These are phyloP conservation scores for Arachis stenosperma DNA, from an alignment of 306 rosid genomes.

Conservation along the genomic window DNA sequence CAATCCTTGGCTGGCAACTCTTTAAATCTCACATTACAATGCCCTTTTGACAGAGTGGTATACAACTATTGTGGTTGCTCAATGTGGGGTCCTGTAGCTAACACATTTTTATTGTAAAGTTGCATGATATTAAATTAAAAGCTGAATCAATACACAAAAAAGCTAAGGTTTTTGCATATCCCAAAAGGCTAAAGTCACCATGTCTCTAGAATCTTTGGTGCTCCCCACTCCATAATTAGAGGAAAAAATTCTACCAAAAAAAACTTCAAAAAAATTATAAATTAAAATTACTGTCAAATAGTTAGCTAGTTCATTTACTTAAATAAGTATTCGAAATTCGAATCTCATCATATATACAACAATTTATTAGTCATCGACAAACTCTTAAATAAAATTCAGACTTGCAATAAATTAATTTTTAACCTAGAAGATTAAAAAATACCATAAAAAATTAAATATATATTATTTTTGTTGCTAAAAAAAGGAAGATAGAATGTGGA, in stretches of 20 bases:
- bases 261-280: no score
- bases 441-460: no score
- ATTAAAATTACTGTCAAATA: no score
- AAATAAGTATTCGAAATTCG: no score
- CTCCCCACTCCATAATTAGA: slow-evolving; percentile 30
- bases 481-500: no score
- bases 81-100: neutral
- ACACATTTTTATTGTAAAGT: slow-evolving; percentile 7
- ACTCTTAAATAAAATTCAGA: no score
- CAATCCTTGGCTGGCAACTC: slow-evolving; percentile 8
- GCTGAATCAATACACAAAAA: neutral
- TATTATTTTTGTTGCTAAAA: no score
- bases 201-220: slow-evolving; percentile 17
- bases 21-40: slow-evolving; percentile 25
- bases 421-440: no score
- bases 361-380: no score
- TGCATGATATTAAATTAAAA: slow-evolving; percentile 13
- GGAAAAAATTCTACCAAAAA: neutral
- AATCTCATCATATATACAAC: no score
- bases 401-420: no score
- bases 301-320: no score
- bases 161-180: slow-evolving; percentile 3
- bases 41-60: slow-evolving; percentile 13
- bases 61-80: neutral
- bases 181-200: slow-evolving; percentile 6